Base-by-base conservation (phyloP, 768 basidiomycete genomes). In the Russula brevipes region DNA sequence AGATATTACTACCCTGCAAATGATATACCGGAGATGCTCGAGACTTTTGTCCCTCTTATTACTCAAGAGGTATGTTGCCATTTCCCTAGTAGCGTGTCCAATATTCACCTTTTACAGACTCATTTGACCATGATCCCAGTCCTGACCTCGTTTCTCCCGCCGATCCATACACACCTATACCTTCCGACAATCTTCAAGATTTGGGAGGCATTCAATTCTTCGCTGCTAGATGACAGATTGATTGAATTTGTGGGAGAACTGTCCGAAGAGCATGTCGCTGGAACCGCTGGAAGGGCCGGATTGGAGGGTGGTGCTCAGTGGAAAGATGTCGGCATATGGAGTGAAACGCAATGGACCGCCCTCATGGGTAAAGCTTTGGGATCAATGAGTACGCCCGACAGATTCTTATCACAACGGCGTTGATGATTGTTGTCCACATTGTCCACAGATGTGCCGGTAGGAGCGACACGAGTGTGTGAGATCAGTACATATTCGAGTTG, bases 311-410 rank as follows among this genome's bases (percentile, higher is more conserved):
- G 81, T 44, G 81, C 85, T 8, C 74, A 76, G 60, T 88, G 86
- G 85, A 88, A 87, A 72, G 89, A 91, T 67, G 82, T 98, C 41
- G 95, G 95, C 12, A 94, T 98, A 59, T 94, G 93, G 83, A 86
- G 83, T 5, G 82, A 91, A 61, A 78, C 82, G 47, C 86, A 98
- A 73, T 98, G 93, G 86, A 84, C 85, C 59, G 77, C 88, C 33
- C 76, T 98, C 54, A 82, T 94, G 66, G 85, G 86, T 41, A 95
- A 94, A 72, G 88, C 89, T 14, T 76, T 98, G 39, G 81, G 83
- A 38, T 87, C 89, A 5, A 87, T 93, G 85, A 86, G 89, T 88
- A 73, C 61, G 79, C 73, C 35, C 57, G 62, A 58, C 31, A 17
- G 5, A 5, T 57, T 24, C 16, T 50, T 45, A 16, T n/a, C 5